A percentile compares a stretch with the other conserved stretches of the same genome.
Evolutionary conservation across 306 rosid species (phyloP).

Genomic region (Cucumis hystrix): DNA sequence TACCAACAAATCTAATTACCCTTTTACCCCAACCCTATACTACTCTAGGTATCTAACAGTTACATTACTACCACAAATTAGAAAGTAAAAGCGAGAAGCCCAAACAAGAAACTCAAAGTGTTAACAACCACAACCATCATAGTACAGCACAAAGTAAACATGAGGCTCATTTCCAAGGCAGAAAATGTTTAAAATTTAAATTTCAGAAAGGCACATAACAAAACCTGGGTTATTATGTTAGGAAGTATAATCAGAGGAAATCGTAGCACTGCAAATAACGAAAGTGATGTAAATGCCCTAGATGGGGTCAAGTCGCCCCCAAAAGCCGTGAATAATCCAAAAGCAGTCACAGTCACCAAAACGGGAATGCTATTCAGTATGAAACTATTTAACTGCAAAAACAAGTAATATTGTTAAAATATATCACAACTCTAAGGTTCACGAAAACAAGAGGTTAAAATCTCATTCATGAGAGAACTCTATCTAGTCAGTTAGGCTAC

Average conservation of each 20-base stretch:
- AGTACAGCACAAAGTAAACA: background rate
- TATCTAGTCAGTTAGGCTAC: too few species aligned
- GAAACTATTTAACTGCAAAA: conserved; percentile 67
- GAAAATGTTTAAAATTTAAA: background rate
- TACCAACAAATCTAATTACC: too few species aligned
- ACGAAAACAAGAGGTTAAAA: too few species aligned
- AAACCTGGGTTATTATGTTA: conserved; percentile 83
- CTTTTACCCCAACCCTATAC: too few species aligned
- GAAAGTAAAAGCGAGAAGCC: background rate
- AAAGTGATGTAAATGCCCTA: conserved; percentile 87
- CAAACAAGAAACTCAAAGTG: background rate
- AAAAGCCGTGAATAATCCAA: conserved; percentile 84
- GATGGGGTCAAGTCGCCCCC: conserved; percentile 93
- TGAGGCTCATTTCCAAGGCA: background rate
- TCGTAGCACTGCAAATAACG: conserved; percentile 81
- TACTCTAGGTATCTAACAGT: too few species aligned
- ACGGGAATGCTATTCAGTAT: conserved; percentile 85
- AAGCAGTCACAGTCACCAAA: conserved; percentile 76
- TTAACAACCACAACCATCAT: background rate
- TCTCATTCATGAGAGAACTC: too few species aligned
- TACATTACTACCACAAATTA: background rate
- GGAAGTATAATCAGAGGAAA: conserved; percentile 95
- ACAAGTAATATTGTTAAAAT: background rate
- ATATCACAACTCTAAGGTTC: background rate
- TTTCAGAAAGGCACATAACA: background rate